A percentile compares a stretch with the other conserved stretches of the same genome.
These are phyloP conservation scores for Oryza officinalis DNA, from an alignment of 176 grass and related monocot genomes.

Conservation along the genomic window DNA sequence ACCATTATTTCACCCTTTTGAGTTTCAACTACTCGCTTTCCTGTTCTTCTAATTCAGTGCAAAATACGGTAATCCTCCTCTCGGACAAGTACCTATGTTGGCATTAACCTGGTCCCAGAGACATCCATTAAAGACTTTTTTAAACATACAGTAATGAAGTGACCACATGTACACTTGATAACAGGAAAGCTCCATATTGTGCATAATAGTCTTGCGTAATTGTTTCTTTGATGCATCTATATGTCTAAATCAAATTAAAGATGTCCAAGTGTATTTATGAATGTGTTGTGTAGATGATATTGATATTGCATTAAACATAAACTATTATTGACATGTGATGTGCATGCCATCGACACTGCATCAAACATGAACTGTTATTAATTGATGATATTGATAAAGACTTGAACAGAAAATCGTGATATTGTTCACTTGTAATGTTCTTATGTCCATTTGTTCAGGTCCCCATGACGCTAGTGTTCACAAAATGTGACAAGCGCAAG, in stretches of 20 bases:
- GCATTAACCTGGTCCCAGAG: conserved; percentile 17
- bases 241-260: conserved; percentile 6
- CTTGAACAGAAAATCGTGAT: neutral
- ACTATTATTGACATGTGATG: neutral
- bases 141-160: neutral
- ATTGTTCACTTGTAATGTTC: conserved; percentile 11
- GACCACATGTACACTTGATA: neutral
- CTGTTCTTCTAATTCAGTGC: conserved; percentile 25
- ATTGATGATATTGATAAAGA: neutral
- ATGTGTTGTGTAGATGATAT: neutral
- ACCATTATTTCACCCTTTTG: conserved; percentile 12
- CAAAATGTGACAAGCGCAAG: conserved; percentile 96
- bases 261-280: neutral
- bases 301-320: neutral
- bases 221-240: conserved; percentile 30
- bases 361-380: neutral
- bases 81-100: conserved; percentile 29
- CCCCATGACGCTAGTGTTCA: conserved; percentile 94
- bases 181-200: neutral
- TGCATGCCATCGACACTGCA: neutral
- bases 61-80: conserved; percentile 21
- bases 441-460: conserved; percentile 52
- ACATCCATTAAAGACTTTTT: conserved; percentile 13
- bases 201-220: conserved; percentile 15
- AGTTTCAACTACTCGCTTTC: conserved; percentile 27